Percentiles rank a stretch among this genome's conserved stretches.
These are phyloP conservation scores for Apiotrichum gamsii DNA, from an alignment of 1,284 basidiomycete species.

Conservation along the genomic window DNA sequence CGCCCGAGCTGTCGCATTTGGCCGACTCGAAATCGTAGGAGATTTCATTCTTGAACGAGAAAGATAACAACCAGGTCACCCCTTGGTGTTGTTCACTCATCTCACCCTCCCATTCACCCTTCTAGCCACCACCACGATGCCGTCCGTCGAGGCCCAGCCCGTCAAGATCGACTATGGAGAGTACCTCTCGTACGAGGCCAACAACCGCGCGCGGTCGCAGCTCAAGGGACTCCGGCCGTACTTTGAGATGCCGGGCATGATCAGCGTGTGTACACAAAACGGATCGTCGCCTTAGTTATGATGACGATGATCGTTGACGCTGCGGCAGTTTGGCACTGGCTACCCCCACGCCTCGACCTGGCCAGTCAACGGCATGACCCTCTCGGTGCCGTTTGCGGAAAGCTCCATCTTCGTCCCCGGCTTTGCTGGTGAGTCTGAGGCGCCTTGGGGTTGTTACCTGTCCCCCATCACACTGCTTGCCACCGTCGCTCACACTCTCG, in stretches of 20 bases:
- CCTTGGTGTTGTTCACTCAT: too few relatives aligned
- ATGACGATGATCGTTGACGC: neutral
- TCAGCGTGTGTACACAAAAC: slow-evolving; percentile 27
- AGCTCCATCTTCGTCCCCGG: slow-evolving; percentile 37
- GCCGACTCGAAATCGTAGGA: too few relatives aligned
- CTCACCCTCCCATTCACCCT: too few relatives aligned
- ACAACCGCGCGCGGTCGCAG: slow-evolving; percentile 14
- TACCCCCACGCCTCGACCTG: slow-evolving; percentile 34
- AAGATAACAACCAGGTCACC: too few relatives aligned
- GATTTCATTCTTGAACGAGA: too few relatives aligned
- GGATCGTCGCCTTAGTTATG: neutral
- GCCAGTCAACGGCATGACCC: slow-evolving; percentile 38
- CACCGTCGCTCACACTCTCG: neutral
- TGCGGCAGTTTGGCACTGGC: slow-evolving; percentile 35
- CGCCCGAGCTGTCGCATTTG: too few relatives aligned
- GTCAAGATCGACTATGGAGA: slow-evolving; percentile 12
- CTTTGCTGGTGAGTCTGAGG: slow-evolving; percentile 25
- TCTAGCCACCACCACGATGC: too few relatives aligned
- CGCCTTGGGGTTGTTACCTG: neutral
- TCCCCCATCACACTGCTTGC: neutral
- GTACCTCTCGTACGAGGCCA: slow-evolving; percentile 20
- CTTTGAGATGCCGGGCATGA: slow-evolving; percentile 27
- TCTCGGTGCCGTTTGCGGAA: slow-evolving; percentile 31
- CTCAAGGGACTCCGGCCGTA: slow-evolving; percentile 24
- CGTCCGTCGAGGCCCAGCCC: too few relatives aligned